Percentiles rank a stretch among this genome's conserved stretches.
Conservation (phyloP, 1,139 yeast genomes). For the Magnusiomyces ingens region DNA sequence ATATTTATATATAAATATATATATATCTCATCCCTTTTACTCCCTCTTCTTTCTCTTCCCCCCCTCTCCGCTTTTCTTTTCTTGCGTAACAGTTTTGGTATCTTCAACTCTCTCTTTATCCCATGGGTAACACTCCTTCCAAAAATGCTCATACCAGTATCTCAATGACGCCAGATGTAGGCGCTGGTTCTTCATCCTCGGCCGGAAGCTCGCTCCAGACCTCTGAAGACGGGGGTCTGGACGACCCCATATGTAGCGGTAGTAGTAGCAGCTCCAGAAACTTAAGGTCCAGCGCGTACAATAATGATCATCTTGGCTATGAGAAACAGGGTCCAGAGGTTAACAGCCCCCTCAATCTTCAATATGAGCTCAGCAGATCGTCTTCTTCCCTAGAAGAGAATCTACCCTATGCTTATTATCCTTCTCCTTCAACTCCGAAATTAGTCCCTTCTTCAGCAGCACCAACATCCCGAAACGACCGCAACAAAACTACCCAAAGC, state of each 20-base stretch:
- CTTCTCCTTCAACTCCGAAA: too few relatives aligned
- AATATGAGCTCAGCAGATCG: too few relatives aligned
- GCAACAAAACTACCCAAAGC: neutral
- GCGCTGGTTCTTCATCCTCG: slow-evolving; percentile 17
- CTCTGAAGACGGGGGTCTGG: slow-evolving; percentile 24
- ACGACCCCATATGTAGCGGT: slow-evolving; percentile 26
- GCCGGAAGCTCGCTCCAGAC: slow-evolving; percentile 2
- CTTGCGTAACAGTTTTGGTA: neutral
- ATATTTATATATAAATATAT: neutral
- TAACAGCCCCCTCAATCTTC: neutral
- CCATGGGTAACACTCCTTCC: slow-evolving; percentile 32
- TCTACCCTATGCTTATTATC: too few relatives aligned
- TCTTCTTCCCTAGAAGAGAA: too few relatives aligned
- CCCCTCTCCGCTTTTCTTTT: neutral
- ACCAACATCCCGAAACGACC: too few relatives aligned
- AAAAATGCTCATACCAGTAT: slow-evolving; percentile 26
- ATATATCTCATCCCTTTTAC: neutral
- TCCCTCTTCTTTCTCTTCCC: neutral
- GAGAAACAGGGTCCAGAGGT: neutral
- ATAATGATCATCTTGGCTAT: slow-evolving; percentile 1
- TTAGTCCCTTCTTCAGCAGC: too few relatives aligned
- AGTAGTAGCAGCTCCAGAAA: slow-evolving; percentile 17
- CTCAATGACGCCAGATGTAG: slow-evolving; percentile 21
- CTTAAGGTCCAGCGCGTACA: slow-evolving; percentile 2
- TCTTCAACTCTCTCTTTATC: slow-evolving; percentile 5